These are phyloP conservation scores for Teratosphaeria zuluensis DNA, from an alignment of 2,329 filamentous ascomycete species.

Conservation along the genomic window DNA sequence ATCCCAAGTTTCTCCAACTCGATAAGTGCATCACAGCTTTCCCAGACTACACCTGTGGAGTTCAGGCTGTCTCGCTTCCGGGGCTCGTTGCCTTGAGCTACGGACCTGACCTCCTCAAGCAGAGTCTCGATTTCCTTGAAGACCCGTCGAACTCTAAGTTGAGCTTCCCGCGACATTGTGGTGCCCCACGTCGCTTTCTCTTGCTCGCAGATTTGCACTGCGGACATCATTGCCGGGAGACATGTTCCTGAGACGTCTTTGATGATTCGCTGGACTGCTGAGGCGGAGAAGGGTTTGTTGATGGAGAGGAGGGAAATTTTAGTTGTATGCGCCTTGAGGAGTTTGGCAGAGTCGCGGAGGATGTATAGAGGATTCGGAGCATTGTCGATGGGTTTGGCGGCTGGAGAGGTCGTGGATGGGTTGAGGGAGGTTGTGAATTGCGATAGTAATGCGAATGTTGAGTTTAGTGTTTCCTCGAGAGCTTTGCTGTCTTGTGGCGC, in stretches of 20 bases:
- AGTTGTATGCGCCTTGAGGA: conserved; percentile 74
- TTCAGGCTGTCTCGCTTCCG: conserved; percentile 41
- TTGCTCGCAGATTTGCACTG: conserved; percentile 55
- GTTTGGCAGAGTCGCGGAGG: conserved; percentile 59
- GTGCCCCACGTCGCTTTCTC: conserved; percentile 47
- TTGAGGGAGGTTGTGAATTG: conserved; percentile 22
- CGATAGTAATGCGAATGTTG: conserved; percentile 22
- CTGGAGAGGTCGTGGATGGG: conserved; percentile 7
- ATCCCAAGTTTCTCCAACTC: conserved; percentile 58
- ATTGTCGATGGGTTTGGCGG: conserved; percentile 18
- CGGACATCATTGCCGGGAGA: conserved; percentile 65
- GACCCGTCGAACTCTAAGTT: conserved; percentile 48
- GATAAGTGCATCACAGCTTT: conserved; percentile 65
- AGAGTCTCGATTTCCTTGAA: conserved; percentile 55
- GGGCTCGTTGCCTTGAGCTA: conserved; percentile 33
- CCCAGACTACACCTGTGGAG: conserved; percentile 72
- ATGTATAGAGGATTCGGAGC: conserved; percentile 52
- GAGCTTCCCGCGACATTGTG: conserved; percentile 54
- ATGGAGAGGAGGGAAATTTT: conserved; percentile 81
- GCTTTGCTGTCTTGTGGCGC: conserved; percentile 13
- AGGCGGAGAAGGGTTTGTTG: conserved; percentile 76
- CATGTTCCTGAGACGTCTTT: conserved; percentile 61
- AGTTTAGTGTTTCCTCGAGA: conserved; percentile 20
- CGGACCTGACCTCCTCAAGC: conserved; percentile 48
- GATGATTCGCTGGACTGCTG: conserved; percentile 61